phyloP scores from a whole-genome alignment of 192 early-diverging fungal species.

The Entomortierella lignicola region DNA sequence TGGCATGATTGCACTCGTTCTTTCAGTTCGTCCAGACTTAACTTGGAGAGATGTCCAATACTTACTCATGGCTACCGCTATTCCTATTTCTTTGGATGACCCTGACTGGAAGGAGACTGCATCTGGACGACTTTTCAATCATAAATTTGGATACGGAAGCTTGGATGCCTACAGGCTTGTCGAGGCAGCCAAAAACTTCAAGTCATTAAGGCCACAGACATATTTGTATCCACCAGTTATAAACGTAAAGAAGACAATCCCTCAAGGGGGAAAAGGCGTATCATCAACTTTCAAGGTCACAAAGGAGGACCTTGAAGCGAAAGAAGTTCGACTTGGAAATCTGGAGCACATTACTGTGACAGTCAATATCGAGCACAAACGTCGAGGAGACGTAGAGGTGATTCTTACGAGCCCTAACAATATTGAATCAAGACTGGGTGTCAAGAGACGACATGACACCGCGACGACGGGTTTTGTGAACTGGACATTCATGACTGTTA shows the following conservation, averaged over 20 bases:
- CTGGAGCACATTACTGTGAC: slow-evolving; percentile 90
- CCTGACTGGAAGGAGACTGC: slow-evolving; percentile 77
- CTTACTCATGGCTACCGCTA: slow-evolving; percentile 77
- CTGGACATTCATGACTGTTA: slow-evolving; percentile 96
- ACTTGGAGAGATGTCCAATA: slow-evolving; percentile 95
- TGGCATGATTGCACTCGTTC: slow-evolving; percentile 85
- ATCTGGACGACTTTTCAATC: slow-evolving; percentile 78
- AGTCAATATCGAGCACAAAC: slow-evolving; percentile 78
- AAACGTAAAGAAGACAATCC: slow-evolving; percentile 67
- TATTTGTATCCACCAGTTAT: slow-evolving; percentile 57
- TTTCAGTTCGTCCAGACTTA: slow-evolving; percentile 82
- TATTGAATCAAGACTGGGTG: slow-evolving; percentile 74
- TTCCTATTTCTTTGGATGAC: slow-evolving; percentile 75
- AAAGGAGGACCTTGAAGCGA: slow-evolving; percentile 61
- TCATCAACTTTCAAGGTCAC: slow-evolving; percentile 58
- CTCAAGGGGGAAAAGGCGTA: slow-evolving; percentile 51
- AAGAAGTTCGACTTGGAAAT: slow-evolving; percentile 63
- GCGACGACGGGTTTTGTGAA: slow-evolving; percentile 73
- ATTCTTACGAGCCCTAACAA: slow-evolving; percentile 75
- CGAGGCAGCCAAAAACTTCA: slow-evolving; percentile 74
- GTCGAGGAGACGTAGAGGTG: slow-evolving; percentile 84
- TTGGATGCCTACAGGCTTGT: slow-evolving; percentile 84
- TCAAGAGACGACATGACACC: slow-evolving; percentile 67
- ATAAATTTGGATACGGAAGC: slow-evolving; percentile 93
- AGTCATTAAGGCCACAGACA: slow-evolving; percentile 70